A percentile compares a stretch with the other conserved stretches of the same genome.
phyloP scores from a whole-genome alignment of 352 stramenopile genomes.

The Phytophthora ohioensis region DNA sequence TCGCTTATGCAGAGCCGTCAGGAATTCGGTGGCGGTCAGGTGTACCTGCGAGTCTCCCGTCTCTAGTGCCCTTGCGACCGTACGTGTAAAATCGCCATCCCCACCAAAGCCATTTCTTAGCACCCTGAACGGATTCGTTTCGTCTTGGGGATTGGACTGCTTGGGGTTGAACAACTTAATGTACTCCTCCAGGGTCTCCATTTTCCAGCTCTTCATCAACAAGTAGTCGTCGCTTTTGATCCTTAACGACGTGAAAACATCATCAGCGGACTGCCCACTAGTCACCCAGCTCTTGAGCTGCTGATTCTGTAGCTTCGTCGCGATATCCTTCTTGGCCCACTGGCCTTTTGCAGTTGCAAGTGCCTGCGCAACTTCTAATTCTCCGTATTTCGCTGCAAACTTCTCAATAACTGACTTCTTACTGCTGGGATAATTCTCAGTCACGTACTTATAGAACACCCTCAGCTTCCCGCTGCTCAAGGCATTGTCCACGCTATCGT shows the following conservation, averaged over 20 bases:
- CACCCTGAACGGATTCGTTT: too few relatives aligned
- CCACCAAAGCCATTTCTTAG: too few relatives aligned
- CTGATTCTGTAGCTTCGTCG: background rate
- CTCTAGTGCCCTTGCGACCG: too few relatives aligned
- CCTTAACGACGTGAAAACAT: slow-evolving; percentile 1
- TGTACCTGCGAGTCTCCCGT: too few relatives aligned
- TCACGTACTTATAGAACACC: background rate
- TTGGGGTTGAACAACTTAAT: too few relatives aligned
- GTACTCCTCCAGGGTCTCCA: too few relatives aligned
- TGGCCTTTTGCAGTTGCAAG: background rate
- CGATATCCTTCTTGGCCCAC: background rate
- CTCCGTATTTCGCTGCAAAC: background rate
- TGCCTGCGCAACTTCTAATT: background rate
- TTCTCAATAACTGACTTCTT: background rate
- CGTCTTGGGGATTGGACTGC: too few relatives aligned
- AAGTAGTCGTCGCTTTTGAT: background rate
- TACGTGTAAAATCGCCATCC: too few relatives aligned
- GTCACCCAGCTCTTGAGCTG: background rate
- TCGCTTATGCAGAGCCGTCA: too few relatives aligned
- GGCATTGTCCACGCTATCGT: background rate
- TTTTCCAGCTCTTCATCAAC: too few relatives aligned
- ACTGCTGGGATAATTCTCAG: background rate
- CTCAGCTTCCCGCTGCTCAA: slow-evolving; percentile 1
- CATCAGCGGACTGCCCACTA: background rate
- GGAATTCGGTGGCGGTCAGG: too few relatives aligned